These are phyloP conservation scores for Punica granatum DNA, from an alignment of 345 rosid genomes.

Conservation along the genomic window DNA sequence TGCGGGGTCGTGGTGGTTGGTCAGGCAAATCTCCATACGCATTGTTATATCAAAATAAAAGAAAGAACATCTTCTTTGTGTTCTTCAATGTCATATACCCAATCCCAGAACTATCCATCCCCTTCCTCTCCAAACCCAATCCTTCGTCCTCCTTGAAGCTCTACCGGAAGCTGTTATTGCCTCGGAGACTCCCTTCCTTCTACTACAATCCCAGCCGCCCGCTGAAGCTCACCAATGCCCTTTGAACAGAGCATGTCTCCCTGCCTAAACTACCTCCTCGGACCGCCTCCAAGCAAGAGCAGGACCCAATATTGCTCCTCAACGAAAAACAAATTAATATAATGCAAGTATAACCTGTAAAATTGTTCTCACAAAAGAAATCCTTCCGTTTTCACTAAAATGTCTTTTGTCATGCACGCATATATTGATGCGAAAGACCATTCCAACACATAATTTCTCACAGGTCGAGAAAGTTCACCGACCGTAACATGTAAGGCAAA, in stretches of 20 bases:
- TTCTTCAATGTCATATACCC: slow-evolving; percentile 38
- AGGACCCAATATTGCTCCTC: slow-evolving; percentile 53
- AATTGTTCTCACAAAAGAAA: no score
- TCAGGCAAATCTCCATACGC: no score
- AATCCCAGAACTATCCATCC: slow-evolving; percentile 22
- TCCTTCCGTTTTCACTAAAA: no score
- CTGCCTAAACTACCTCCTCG: slow-evolving; percentile 8
- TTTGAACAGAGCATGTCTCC: slow-evolving; percentile 35
- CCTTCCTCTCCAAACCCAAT: slow-evolving; percentile 17
- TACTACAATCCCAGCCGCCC: slow-evolving; percentile 10
- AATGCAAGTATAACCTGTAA: no score
- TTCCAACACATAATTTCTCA: no score
- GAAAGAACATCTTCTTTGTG: neutral
- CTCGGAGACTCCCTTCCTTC: slow-evolving; percentile 17
- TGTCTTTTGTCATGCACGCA: no score
- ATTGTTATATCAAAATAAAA: neutral
- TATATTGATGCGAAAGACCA: no score
- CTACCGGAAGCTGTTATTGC: slow-evolving; percentile 11
- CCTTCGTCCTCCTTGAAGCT: neutral
- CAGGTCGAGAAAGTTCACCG: no score
- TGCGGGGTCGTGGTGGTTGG: no score
- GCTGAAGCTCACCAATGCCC: slow-evolving; percentile 30
- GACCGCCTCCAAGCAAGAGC: slow-evolving; percentile 26
- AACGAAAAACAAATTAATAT: no score
- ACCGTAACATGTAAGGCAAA: no score